Evolutionary conservation across 1,284 basidiomycete species (phyloP).

Genomic region (Abortiporus biennis): DNA sequence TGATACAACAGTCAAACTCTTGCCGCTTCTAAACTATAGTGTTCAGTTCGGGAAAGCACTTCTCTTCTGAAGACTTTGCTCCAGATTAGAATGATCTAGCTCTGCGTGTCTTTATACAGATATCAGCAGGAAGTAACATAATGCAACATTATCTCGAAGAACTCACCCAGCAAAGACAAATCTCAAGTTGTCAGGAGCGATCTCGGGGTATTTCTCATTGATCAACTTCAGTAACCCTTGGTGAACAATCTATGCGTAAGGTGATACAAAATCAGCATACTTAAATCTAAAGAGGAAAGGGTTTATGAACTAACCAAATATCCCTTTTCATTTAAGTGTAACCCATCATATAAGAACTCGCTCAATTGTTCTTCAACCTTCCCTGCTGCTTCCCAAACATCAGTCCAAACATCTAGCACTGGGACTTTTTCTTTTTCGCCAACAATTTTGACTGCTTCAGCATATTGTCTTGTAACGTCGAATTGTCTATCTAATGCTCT

Average conservation of each 20-base stretch:
- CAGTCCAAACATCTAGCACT: conserved; percentile 66
- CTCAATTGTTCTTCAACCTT: conserved; percentile 44
- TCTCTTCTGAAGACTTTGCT: conserved; percentile 8
- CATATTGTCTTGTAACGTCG: conserved; percentile 59
- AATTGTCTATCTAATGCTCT: conserved; percentile 51
- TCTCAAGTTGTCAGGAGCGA: conserved; percentile 57
- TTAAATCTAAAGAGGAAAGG: neutral
- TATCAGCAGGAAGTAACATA: neutral
- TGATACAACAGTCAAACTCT: too few relatives aligned
- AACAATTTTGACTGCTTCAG: conserved; percentile 60
- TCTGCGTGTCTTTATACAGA: conserved; percentile 12
- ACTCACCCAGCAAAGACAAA: conserved; percentile 48
- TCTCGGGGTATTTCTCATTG: conserved; percentile 51
- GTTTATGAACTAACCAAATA: conserved; percentile 48
- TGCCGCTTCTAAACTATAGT: too few relatives aligned
- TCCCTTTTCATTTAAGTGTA: conserved; percentile 71
- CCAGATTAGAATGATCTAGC: conserved; percentile 12
- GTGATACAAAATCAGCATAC: neutral
- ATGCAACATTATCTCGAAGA: neutral
- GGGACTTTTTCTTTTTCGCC: conserved; percentile 48
- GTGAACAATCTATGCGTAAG: conserved; percentile 55
- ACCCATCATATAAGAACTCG: conserved; percentile 59
- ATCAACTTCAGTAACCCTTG: conserved; percentile 57
- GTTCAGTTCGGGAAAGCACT: neutral
- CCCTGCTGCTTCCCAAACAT: conserved; percentile 61